Evolutionary conservation across 768 basidiomycete genomes (phyloP).

Genomic region (Tephrocybe rancida): DNA sequence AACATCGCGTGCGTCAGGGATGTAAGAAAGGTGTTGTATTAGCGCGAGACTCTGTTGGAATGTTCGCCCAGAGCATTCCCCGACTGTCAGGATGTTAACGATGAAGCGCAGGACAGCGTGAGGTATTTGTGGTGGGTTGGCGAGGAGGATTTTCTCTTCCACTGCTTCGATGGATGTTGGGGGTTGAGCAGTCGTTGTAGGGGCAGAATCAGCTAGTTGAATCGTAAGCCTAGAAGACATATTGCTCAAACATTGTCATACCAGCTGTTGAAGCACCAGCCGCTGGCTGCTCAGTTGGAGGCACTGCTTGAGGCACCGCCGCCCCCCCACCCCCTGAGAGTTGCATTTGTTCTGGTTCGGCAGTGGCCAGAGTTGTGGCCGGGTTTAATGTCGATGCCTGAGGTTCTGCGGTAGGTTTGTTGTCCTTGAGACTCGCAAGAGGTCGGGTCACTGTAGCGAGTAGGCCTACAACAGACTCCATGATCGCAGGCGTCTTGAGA

Average conservation of each 20-base stretch:
- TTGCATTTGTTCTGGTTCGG: slow-evolving; percentile 11
- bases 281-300: neutral
- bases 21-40: slow-evolving; percentile 89
- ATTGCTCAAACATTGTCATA: neutral
- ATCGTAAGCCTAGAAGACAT: neutral
- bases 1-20: slow-evolving; percentile 86
- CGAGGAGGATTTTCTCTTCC: slow-evolving; percentile 56
- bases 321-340: slow-evolving; percentile 1
- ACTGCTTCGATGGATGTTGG: slow-evolving; percentile 32
- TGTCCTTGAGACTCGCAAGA: slow-evolving; percentile 64
- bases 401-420: slow-evolving; percentile 27
- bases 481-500: slow-evolving; percentile 84
- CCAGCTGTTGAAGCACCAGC: slow-evolving; percentile 1
- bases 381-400: slow-evolving; percentile 19
- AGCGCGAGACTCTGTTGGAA: slow-evolving; percentile 92
- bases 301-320: neutral
- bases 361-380: neutral
- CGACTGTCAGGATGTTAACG: slow-evolving; percentile 95
- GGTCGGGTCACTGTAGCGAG: slow-evolving; percentile 90
- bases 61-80: slow-evolving; percentile 95
- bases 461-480: slow-evolving; percentile 90
- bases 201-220: slow-evolving; percentile 6
- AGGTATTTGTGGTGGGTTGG: slow-evolving; percentile 84
- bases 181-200: slow-evolving; percentile 2
- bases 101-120: slow-evolving; percentile 84